Evolutionary conservation across 1,139 yeast species (phyloP), one percentile per base, ranked within the genome.

Genomic region (Pichia sorboxylosa): DNA sequence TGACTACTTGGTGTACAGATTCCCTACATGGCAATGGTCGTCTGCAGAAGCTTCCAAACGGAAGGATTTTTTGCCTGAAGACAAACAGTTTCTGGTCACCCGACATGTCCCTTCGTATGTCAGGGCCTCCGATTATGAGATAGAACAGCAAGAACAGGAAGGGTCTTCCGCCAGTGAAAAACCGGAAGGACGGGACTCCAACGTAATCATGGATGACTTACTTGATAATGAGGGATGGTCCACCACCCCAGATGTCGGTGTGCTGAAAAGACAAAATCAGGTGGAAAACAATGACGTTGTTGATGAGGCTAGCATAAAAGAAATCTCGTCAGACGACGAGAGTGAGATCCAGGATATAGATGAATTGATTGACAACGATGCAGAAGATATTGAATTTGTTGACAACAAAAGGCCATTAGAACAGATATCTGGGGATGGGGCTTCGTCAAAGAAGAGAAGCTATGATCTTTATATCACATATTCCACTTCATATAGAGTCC

Each of bases 21-120:
- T 92, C 55, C 97, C 98, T 2, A 92, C 97, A 0, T 90, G 99
- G 98, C 73, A 76, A 42, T 90, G 99, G 98, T 66, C 78, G 6
- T 61, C 76, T 4, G 76, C 84, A 8, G 78, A 92, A 15, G 61
- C 67, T 9, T 57, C 63, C 6, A 69, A 68, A 46, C 67, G 58
- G 34, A 70, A 81, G 44, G 78, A 73, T 40, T 90, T 84, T 48
- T 59, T 90, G 40, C 98, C 98, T 0, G 57, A 61, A 1, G 90
- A 83, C 44, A 90, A 84, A 57, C 98, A 90, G 57, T 83, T 68
- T 44, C 59, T 90, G 29, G 80, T 90, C 6, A 85, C 96, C 0
- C 70, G 73, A 47, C 94, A 84, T 52, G 96, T 90, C 4, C 95
- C 97, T 2, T 78, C 90, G 30, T 71, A 71, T 50, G 73, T 71